These are phyloP conservation scores for Paraglomus occultum DNA, from an alignment of 192 early-diverging fungal species.

Conservation along the genomic window DNA sequence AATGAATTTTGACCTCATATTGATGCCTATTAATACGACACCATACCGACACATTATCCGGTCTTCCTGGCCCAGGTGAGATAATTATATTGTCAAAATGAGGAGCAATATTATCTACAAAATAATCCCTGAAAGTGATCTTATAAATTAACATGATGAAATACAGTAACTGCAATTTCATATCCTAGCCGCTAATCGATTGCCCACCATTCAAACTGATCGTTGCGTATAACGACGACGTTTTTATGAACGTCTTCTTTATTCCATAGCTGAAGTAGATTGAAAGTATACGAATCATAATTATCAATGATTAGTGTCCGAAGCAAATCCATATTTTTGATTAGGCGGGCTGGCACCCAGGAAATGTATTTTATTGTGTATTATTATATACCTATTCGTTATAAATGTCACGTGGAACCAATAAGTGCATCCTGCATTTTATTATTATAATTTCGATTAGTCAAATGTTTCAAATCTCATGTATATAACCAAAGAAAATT, in stretches of 20 bases:
- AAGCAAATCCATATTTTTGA: too few species aligned
- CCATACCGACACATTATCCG: conserved; percentile 54
- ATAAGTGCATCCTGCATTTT: too few species aligned
- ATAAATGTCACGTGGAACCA: too few species aligned
- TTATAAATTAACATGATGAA: background rate
- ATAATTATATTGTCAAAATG: conserved; percentile 87
- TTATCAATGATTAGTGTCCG: conserved; percentile 88
- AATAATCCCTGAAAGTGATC: conserved; percentile 46
- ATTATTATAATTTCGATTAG: too few species aligned
- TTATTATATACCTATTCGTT: too few species aligned
- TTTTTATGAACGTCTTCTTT: conserved; percentile 25
- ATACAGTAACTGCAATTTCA: background rate
- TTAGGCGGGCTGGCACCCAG: too few species aligned
- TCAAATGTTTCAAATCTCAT: too few species aligned
- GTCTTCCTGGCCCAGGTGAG: conserved; percentile 92
- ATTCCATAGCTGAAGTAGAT: conserved; percentile 76
- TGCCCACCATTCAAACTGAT: conserved; percentile 82
- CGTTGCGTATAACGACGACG: conserved; percentile 86
- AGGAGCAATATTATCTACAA: conserved; percentile 65
- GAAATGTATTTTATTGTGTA: too few species aligned
- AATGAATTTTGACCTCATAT: background rate
- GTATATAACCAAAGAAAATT: too few species aligned
- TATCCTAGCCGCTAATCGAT: background rate
- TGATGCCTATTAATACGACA: background rate
- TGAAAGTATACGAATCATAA: conserved; percentile 98